Conservation (phyloP, 2,329 filamentous ascomycete genomes). For the Nothophaeocryptopus gaeumannii region DNA sequence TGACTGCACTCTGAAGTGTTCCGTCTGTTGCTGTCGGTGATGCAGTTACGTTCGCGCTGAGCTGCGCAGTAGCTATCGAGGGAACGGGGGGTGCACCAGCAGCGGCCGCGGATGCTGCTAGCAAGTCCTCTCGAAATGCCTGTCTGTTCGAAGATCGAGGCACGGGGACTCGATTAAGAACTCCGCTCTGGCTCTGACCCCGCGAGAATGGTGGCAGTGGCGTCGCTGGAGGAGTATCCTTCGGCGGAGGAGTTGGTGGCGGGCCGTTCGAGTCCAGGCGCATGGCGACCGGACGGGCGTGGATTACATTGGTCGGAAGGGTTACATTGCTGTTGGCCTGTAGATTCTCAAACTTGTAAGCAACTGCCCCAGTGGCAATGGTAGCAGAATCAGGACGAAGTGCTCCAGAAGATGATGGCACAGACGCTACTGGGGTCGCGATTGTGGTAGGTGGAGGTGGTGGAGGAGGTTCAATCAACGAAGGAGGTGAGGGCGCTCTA, state of each 20-base stretch:
- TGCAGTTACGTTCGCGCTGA: too few species aligned
- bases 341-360: neutral
- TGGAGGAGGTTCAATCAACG: too few species aligned
- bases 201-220: neutral
- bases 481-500: too few species aligned
- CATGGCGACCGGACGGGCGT: constrained; percentile 8
- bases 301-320: neutral
- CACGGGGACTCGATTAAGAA: neutral
- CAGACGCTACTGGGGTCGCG: too few species aligned
- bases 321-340: constrained; percentile 4
- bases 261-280: constrained; percentile 7
- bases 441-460: too few species aligned
- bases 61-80: too few species aligned
- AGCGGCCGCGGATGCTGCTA: neutral
- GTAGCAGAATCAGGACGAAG: too few species aligned
- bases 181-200: neutral
- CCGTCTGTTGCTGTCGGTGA: too few species aligned
- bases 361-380: too few species aligned
- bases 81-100: too few species aligned
- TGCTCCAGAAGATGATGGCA: too few species aligned
- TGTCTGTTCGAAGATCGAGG: neutral
- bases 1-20: neutral
- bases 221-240: constrained; percentile 10
- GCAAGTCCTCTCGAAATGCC: neutral
- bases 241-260: constrained; percentile 11